Conservation (phyloP, 495 filamentous ascomycete species). For the Tuber brumale region DNA sequence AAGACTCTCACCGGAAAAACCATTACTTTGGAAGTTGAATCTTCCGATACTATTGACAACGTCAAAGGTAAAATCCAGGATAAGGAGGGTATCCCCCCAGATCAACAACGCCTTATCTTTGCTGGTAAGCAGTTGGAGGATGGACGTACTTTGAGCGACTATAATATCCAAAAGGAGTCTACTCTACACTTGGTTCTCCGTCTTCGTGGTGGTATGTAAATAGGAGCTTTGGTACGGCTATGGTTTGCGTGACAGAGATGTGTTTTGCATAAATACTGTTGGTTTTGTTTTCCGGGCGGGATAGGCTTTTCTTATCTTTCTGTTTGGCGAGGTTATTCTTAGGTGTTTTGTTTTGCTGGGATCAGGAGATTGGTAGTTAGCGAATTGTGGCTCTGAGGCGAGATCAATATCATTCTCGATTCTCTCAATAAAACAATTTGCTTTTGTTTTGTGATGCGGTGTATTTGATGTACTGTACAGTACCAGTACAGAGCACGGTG, state of each 20-base stretch:
- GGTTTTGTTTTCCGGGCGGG: neutral
- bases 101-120: conserved; percentile 98
- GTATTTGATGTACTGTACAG: neutral
- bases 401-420: neutral
- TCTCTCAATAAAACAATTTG: neutral
- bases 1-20: conserved; percentile 78
- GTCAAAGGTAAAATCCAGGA: conserved; percentile 99
- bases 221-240: conserved; percentile 41
- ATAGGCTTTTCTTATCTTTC: neutral
- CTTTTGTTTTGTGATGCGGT: neutral
- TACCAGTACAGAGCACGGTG: too few relatives aligned
- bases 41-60: conserved; percentile 95
- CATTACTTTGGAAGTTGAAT: conserved; percentile 59
- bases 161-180: conserved; percentile 98
- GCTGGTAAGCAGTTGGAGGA: conserved; percentile 98
- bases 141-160: conserved; percentile 89
- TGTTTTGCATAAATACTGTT: neutral
- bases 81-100: conserved; percentile 96
- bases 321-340: neutral
- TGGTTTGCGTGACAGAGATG: neutral
- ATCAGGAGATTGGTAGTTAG: neutral
- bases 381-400: neutral
- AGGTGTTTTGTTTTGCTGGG: neutral
- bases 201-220: conserved; percentile 98
- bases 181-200: conserved; percentile 94